A percentile compares a stretch with the other conserved stretches of the same genome.
phyloP scores from a whole-genome alignment of 768 basidiomycete genomes.

The Pseudohyphozyma bogoriensis region DNA sequence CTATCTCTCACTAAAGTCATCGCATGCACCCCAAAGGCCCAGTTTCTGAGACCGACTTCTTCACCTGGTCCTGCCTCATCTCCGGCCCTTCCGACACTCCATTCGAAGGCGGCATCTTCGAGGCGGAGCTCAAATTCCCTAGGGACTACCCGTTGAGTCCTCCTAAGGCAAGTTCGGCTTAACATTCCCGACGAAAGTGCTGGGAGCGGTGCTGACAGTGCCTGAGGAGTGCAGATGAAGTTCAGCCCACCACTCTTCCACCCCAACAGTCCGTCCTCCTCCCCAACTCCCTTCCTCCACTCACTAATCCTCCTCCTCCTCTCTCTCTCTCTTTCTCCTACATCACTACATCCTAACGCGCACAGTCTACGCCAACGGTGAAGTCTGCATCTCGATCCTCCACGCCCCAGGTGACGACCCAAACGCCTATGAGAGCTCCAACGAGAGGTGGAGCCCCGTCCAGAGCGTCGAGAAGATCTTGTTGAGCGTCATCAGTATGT shows the following conservation, averaged over 20 bases:
- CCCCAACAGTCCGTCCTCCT: conserved; percentile 71
- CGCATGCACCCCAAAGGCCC: conserved; percentile 23
- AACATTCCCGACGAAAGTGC: no score
- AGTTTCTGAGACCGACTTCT: conserved; percentile 69
- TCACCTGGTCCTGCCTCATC: conserved; percentile 99
- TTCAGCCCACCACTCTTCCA: conserved; percentile 96
- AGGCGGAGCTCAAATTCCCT: conserved; percentile 73
- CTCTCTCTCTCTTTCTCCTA: no score
- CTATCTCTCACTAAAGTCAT: not conserved
- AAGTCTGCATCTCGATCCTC: conserved; percentile 94
- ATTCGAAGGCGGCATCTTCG: conserved; percentile 81
- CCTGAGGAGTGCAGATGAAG: conserved; percentile 52
- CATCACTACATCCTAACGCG: not conserved
- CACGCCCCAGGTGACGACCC: conserved; percentile 61
- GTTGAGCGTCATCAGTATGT: conserved; percentile 83
- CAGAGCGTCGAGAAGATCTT: conserved; percentile 96
- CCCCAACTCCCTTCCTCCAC: not conserved
- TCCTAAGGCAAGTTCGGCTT: conserved; percentile 52
- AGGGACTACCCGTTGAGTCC: conserved; percentile 90
- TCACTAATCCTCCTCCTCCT: not conserved
- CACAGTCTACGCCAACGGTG: conserved; percentile 88
- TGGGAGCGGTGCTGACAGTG: not conserved
- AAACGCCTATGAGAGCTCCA: conserved; percentile 80
- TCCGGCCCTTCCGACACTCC: conserved; percentile 72
- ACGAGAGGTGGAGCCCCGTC: conserved; percentile 97